These are phyloP conservation scores for Cercospora janseana DNA, from an alignment of 2,329 filamentous ascomycete genomes.

Conservation along the genomic window DNA sequence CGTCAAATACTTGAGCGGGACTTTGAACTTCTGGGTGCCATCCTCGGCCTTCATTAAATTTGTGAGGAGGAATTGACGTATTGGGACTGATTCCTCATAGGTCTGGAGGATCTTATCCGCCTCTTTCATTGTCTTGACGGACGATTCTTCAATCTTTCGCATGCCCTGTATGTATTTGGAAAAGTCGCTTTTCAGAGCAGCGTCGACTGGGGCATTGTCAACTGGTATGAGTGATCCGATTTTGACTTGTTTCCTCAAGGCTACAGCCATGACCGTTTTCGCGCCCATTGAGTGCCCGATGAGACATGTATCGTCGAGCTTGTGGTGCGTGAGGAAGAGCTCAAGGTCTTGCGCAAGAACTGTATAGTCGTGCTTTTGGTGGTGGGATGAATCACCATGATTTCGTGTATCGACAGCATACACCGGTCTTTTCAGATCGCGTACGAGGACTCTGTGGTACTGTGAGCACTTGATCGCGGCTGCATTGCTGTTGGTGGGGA, in stretches of 20 bases:
- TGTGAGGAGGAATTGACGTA: constrained; percentile 88
- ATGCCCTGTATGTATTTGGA: constrained; percentile 79
- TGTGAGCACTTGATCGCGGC: constrained; percentile 1
- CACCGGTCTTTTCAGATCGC: constrained; percentile 74
- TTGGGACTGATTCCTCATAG: constrained; percentile 70
- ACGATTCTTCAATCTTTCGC: constrained; percentile 71
- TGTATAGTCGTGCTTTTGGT: constrained; percentile 71
- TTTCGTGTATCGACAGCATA: constrained; percentile 89
- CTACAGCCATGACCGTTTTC: constrained; percentile 86
- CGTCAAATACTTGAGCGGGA: constrained; percentile 72
- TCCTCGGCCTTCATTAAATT: constrained; percentile 66
- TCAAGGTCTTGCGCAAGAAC: constrained; percentile 81
- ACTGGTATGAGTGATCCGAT: constrained; percentile 75
- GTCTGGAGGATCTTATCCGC: constrained; percentile 75
- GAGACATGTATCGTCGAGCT: constrained; percentile 67
- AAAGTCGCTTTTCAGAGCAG: constrained; percentile 71
- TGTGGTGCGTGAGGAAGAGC: constrained; percentile 70
- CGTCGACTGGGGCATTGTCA: constrained; percentile 88
- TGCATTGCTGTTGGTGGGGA: constrained; percentile 4
- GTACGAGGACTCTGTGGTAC: constrained; percentile 67
- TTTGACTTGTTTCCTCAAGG: constrained; percentile 65
- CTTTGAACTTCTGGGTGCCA: constrained; percentile 67
- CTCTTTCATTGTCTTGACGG: constrained; percentile 67
- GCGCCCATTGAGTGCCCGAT: constrained; percentile 98
- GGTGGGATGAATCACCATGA: constrained; percentile 85